Conservation (phyloP, 441 rosid genomes). For the Populus tomentosa region DNA sequence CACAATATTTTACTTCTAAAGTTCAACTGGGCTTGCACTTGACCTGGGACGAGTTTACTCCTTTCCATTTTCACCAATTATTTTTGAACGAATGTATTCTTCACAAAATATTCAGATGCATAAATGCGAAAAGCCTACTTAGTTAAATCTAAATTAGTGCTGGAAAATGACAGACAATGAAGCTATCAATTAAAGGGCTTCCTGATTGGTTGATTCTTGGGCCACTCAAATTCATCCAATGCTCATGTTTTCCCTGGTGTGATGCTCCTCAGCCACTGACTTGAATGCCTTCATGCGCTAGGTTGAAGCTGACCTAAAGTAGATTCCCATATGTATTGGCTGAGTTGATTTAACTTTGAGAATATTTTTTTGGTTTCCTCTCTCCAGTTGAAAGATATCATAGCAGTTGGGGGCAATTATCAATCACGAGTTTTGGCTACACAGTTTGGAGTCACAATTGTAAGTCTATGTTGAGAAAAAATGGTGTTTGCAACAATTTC, state of each 20-base stretch:
- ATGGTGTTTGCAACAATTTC: neutral
- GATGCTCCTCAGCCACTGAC: neutral
- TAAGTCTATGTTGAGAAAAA: neutral
- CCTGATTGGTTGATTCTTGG: neutral
- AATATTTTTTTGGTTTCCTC: neutral
- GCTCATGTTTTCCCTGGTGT: neutral
- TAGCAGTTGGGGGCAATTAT: constrained; percentile 2
- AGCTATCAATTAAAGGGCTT: neutral
- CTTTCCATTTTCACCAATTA: neutral
- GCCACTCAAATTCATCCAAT: neutral
- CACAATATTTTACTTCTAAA: neutral
- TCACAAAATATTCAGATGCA: neutral
- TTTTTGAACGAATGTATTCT: no score
- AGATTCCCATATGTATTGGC: neutral
- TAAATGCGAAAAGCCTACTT: neutral
- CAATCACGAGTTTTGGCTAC: neutral
- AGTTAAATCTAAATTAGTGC: neutral
- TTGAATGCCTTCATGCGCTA: neutral
- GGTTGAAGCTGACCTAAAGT: neutral
- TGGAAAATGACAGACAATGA: neutral
- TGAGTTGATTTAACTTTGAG: neutral
- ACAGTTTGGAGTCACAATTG: constrained; percentile 4
- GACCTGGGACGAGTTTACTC: neutral
- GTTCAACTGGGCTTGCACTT: neutral
- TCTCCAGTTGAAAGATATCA: neutral